A percentile compares a stretch with the other conserved stretches of the same genome.
These are phyloP conservation scores for Cyberlindnera nakhonratchasimensis DNA, from an alignment of 805 yeast species.

Conservation along the genomic window DNA sequence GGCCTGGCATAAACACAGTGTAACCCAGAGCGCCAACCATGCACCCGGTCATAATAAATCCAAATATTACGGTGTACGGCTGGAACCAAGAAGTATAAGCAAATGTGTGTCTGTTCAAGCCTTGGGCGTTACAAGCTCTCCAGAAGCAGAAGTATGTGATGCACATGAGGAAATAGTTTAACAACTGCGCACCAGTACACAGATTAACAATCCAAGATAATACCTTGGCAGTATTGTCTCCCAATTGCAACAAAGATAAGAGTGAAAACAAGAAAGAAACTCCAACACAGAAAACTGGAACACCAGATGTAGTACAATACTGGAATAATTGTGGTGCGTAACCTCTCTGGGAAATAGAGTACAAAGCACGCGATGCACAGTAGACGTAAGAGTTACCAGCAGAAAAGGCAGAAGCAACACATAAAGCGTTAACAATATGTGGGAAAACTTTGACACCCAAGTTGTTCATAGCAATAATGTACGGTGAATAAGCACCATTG, in stretches of 20 bases:
- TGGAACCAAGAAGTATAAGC: slow-evolving; percentile 54
- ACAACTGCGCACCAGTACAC: slow-evolving; percentile 64
- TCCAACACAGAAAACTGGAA: slow-evolving; percentile 67
- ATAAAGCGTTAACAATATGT: slow-evolving; percentile 46
- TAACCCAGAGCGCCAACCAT: slow-evolving; percentile 67
- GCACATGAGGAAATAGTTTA: slow-evolving; percentile 55
- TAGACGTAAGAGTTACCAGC: slow-evolving; percentile 56
- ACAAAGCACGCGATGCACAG: slow-evolving; percentile 55
- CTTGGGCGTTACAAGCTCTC: slow-evolving; percentile 53
- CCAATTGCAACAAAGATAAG: slow-evolving; percentile 62
- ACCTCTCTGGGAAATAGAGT: slow-evolving; percentile 50
- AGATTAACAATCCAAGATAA: slow-evolving; percentile 69
- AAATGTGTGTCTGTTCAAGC: slow-evolving; percentile 38
- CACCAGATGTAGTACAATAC: slow-evolving; percentile 59
- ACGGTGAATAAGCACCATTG: slow-evolving; percentile 53
- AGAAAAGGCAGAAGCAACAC: slow-evolving; percentile 51
- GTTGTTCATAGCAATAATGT: slow-evolving; percentile 52
- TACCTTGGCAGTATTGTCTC: slow-evolving; percentile 56
- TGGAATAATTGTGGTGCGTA: slow-evolving; percentile 62
- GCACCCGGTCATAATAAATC: slow-evolving; percentile 36
- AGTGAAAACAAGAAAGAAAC: slow-evolving; percentile 55
- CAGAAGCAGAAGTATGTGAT: slow-evolving; percentile 61
- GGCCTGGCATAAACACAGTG: slow-evolving; percentile 64
- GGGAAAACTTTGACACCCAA: slow-evolving; percentile 51
- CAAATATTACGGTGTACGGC: slow-evolving; percentile 55